phyloP scores from a whole-genome alignment of 73 alveolate genomes.

The Paramecium octaurelia region DNA sequence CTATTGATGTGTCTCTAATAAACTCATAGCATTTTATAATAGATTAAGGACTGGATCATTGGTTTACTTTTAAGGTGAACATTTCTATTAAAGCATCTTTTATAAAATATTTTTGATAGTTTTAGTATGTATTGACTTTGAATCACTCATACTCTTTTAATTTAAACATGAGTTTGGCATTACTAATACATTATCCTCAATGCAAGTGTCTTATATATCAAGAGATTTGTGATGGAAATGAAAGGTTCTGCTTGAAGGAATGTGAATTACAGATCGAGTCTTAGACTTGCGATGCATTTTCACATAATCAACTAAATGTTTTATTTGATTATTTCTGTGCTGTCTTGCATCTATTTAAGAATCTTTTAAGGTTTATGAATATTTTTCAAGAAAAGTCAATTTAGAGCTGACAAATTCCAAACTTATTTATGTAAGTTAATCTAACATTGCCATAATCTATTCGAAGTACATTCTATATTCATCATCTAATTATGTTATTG shows the following conservation, averaged over 20 bases:
- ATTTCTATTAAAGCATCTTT: neutral
- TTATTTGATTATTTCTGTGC: constrained; percentile 30
- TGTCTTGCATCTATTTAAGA: constrained; percentile 27
- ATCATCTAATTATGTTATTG: neutral
- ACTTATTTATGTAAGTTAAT: neutral
- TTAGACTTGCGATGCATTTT: constrained; percentile 27
- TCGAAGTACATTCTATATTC: neutral
- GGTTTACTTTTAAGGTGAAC: neutral
- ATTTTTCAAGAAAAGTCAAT: constrained; percentile 13
- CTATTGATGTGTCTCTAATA: neutral
- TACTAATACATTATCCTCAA: neutral
- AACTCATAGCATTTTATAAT: neutral
- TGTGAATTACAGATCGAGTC: neutral
- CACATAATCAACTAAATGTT: constrained; percentile 1
- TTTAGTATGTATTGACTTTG: neutral
- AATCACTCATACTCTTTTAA: neutral
- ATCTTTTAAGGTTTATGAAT: neutral
- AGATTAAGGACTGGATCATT: neutral
- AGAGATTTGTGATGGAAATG: neutral
- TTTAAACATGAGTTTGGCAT: neutral
- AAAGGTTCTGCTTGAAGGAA: neutral
- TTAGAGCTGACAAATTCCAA: constrained; percentile 35
- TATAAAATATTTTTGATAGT: neutral
- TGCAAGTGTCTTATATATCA: neutral
- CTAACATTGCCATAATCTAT: neutral